Evolutionary conservation across 2,329 filamentous ascomycete species (phyloP).

Genomic region (Colletotrichum spaethianum): DNA sequence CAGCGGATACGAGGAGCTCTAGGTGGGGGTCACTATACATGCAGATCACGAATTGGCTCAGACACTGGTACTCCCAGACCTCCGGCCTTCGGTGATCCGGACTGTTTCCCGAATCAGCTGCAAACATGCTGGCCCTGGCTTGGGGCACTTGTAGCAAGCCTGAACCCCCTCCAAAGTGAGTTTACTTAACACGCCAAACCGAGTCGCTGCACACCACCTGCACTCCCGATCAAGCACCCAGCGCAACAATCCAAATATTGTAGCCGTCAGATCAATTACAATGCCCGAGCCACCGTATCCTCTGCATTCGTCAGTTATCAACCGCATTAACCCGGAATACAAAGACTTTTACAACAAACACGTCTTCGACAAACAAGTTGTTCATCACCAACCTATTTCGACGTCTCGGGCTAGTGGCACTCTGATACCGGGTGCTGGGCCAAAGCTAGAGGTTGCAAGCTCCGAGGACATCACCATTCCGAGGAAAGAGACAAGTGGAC

Average conservation of each 20-base stretch:
- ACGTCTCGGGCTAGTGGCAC: constrained; percentile 65
- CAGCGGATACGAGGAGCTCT: neutral
- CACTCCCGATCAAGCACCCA: neutral
- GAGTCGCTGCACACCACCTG: neutral
- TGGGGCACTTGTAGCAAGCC: neutral
- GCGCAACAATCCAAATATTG: neutral
- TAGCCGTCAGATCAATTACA: neutral
- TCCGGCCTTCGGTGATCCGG: constrained; percentile 5
- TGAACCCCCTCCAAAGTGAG: neutral
- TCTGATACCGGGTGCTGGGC: constrained; percentile 67
- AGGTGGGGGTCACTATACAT: neutral
- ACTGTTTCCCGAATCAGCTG: neutral
- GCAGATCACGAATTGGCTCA: neutral
- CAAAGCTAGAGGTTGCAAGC: constrained; percentile 62
- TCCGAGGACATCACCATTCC: constrained; percentile 59
- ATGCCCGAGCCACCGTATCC: constrained; percentile 49
- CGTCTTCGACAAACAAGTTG: constrained; percentile 65
- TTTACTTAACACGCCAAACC: neutral
- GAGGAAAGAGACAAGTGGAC: constrained; percentile 61
- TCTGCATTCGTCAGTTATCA: constrained; percentile 42
- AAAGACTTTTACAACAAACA: constrained; percentile 67
- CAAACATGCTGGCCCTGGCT: neutral
- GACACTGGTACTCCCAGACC: neutral
- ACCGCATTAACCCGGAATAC: constrained; percentile 65
- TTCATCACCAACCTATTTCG: constrained; percentile 67